Evolutionary conservation across 352 stramenopile species (phyloP).

Genomic region (Pythium plurisporium): DNA sequence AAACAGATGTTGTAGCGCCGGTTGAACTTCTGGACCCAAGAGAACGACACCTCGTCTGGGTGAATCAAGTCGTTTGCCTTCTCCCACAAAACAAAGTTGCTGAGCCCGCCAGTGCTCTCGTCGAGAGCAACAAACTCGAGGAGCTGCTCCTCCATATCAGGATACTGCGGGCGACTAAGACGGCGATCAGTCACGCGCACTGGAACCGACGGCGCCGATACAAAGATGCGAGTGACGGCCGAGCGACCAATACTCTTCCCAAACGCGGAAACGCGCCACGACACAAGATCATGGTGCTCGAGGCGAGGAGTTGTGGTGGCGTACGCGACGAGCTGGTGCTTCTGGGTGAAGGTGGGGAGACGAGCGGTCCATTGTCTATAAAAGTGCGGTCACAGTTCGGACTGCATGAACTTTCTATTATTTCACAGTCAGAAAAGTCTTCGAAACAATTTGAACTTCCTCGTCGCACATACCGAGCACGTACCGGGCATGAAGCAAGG

Average conservation of each 20-base stretch:
- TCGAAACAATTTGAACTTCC: too few relatives aligned
- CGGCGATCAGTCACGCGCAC: neutral
- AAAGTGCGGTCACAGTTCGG: too few relatives aligned
- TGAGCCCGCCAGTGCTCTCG: neutral
- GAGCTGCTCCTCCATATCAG: neutral
- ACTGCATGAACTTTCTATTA: too few relatives aligned
- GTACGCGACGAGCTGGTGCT: neutral
- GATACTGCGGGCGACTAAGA: neutral
- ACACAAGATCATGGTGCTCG: slow-evolving; percentile 4
- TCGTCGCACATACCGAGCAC: too few relatives aligned
- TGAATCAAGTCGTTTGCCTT: neutral
- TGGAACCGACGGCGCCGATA: neutral
- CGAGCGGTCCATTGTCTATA: too few relatives aligned
- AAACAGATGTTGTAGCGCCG: neutral
- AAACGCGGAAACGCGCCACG: neutral
- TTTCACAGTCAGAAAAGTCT: too few relatives aligned
- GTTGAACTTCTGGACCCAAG: neutral
- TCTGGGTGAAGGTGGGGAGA: too few relatives aligned
- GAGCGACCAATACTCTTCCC: slow-evolving; percentile 1
- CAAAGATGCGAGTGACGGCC: neutral
- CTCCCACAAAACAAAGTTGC: neutral
- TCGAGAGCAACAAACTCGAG: neutral
- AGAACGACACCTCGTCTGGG: neutral
- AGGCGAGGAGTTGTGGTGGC: neutral
- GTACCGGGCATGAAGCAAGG: too few relatives aligned